A percentile compares a stretch with the other conserved stretches of the same genome.
These are phyloP conservation scores for Podochytrium sp. DNA, from an alignment of 192 early-diverging fungal genomes.

Conservation along the genomic window DNA sequence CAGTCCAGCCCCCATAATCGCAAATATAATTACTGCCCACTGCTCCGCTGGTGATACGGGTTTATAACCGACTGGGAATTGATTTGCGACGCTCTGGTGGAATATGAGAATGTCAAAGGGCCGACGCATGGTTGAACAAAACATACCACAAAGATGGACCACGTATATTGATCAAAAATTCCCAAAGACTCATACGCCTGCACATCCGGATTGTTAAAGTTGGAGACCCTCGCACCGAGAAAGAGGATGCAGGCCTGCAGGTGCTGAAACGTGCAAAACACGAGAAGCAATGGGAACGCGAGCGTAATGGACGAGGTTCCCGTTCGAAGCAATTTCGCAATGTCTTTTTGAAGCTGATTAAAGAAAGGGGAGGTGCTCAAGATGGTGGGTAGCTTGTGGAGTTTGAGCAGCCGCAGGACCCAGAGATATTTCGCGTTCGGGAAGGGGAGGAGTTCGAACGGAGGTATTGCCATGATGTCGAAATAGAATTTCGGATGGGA, in stretches of 20 bases:
- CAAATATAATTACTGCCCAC: neutral
- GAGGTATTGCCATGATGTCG: neutral
- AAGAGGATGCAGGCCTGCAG: conserved; percentile 10
- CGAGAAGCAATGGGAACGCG: neutral
- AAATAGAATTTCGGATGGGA: neutral
- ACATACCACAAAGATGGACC: conserved; percentile 7
- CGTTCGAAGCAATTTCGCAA: conserved; percentile 1
- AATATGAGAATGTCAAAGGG: too few relatives aligned
- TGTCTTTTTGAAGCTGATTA: neutral
- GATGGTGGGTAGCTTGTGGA: conserved; percentile 4
- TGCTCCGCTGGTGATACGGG: neutral
- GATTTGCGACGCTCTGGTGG: neutral
- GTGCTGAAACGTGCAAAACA: conserved; percentile 16
- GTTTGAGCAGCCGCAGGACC: neutral
- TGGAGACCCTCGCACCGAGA: neutral
- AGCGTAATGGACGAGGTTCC: neutral
- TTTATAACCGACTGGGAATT: neutral
- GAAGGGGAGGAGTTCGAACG: conserved; percentile 18
- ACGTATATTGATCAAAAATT: neutral
- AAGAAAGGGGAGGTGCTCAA: conserved; percentile 1
- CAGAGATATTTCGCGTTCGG: neutral
- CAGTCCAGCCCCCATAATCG: conserved; percentile 1
- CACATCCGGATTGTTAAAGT: neutral
- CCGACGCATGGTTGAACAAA: too few relatives aligned
- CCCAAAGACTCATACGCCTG: neutral